Evolutionary conservation across 768 basidiomycete genomes (phyloP).

Genomic region (Scleroderma citrinum): DNA sequence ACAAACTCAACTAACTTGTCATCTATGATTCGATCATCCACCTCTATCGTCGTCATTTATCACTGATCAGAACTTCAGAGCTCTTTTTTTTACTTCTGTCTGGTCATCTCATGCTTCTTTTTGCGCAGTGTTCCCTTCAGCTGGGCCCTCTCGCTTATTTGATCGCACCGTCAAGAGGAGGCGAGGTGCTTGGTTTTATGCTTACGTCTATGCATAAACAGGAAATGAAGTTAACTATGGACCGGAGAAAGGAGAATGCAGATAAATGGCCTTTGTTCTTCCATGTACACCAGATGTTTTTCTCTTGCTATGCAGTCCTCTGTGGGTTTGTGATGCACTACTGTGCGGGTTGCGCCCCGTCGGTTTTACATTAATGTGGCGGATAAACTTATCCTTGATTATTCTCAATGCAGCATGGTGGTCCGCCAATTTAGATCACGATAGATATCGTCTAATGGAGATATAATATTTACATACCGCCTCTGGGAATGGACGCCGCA

Average conservation of each 20-base stretch:
- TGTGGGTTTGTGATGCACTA: no score
- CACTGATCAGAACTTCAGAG: not conserved
- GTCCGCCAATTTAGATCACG: no score
- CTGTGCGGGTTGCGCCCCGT: no score
- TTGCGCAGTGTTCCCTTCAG: not conserved
- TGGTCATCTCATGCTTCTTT: not conserved
- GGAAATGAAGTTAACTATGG: not conserved
- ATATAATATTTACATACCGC: no score
- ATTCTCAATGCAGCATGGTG: no score
- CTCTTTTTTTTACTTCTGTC: not conserved
- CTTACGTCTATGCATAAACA: not conserved
- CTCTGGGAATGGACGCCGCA: no score
- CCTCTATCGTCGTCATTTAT: not conserved
- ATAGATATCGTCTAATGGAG: no score
- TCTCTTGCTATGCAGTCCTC: not conserved
- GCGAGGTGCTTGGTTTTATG: not conserved
- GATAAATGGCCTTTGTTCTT: not conserved
- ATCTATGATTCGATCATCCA: not conserved
- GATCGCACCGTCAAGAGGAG: no score
- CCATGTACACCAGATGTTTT: not conserved
- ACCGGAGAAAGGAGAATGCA: not conserved
- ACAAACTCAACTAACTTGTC: not conserved
- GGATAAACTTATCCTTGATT: no score
- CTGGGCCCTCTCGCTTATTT: no score
- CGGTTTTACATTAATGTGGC: no score